These are phyloP conservation scores for Mallotus nudiflorus DNA, from an alignment of 345 rosid genomes.

Conservation along the genomic window DNA sequence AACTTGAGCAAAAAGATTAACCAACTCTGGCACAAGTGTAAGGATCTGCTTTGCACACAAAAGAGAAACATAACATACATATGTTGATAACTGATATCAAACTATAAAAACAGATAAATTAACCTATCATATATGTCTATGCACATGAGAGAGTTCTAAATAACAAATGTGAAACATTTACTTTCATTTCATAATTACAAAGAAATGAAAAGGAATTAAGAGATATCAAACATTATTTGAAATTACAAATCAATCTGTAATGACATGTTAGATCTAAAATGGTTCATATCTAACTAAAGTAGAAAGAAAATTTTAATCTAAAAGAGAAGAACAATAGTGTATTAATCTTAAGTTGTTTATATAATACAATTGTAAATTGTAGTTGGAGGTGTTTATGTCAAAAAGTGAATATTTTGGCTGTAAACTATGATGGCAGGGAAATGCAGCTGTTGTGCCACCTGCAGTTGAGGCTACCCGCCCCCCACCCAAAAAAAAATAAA, in stretches of 20 bases:
- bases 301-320: background rate
- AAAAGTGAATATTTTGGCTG: no score
- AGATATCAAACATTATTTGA: no score
- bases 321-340: background rate
- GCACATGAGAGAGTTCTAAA: no score
- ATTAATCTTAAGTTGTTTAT: no score
- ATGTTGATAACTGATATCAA: background rate
- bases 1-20: conserved; percentile 87
- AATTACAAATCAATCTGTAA: background rate
- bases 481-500: no score
- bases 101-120: background rate
- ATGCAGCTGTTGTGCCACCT: no score
- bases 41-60: conserved; percentile 55
- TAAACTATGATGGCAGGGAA: no score
- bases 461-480: no score
- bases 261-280: background rate
- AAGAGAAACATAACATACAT: background rate
- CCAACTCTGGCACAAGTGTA: conserved; percentile 73
- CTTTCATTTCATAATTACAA: no score
- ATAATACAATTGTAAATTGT: no score
- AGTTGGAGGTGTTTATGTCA: no score
- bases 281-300: background rate
- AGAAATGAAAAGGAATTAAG: no score
- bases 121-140: background rate
- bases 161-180: background rate